These are phyloP conservation scores for Lentinula novae-zelandiae DNA, from an alignment of 1,284 basidiomycete species.

Conservation along the genomic window DNA sequence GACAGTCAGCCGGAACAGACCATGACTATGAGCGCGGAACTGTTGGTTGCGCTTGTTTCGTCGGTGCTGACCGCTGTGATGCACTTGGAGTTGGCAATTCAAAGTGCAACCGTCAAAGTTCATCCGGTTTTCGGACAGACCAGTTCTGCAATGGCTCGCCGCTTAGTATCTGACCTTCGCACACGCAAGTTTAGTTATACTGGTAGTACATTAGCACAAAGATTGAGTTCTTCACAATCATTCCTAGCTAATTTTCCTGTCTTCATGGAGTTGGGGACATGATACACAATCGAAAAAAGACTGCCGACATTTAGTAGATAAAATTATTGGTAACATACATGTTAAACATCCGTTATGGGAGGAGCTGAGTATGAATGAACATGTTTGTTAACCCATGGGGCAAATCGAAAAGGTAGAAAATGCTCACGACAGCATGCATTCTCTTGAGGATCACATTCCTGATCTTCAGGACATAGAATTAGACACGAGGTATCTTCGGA, in stretches of 20 bases:
- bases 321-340: not conserved
- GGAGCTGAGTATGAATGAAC: constrained; percentile 37
- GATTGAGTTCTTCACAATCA: constrained; percentile 54
- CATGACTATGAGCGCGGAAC: constrained; percentile 51
- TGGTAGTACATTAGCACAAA: constrained; percentile 50
- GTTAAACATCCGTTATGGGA: constrained; percentile 39
- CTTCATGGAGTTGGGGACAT: constrained; percentile 45
- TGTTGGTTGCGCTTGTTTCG: constrained; percentile 57
- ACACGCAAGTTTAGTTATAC: constrained; percentile 46
- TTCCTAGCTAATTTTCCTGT: constrained; percentile 73
- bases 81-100: constrained; percentile 66
- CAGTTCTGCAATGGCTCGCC: constrained; percentile 57
- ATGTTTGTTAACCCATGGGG: not conserved
- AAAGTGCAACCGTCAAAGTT: constrained; percentile 46
- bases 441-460: constrained; percentile 63
- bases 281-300: constrained; percentile 13
- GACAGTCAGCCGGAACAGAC: constrained; percentile 56
- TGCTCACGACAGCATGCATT: constrained; percentile 81
- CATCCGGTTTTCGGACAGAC: constrained; percentile 53
- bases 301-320: not conserved
- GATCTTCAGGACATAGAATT: constrained; percentile 56
- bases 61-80: constrained; percentile 61
- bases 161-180: constrained; percentile 55
- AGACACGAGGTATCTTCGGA: constrained; percentile 44
- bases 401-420: not conserved